Percentiles rank a stretch among this genome's conserved stretches.
Conservation (phyloP, 306 rosid species). For the Datisca glomerata region DNA sequence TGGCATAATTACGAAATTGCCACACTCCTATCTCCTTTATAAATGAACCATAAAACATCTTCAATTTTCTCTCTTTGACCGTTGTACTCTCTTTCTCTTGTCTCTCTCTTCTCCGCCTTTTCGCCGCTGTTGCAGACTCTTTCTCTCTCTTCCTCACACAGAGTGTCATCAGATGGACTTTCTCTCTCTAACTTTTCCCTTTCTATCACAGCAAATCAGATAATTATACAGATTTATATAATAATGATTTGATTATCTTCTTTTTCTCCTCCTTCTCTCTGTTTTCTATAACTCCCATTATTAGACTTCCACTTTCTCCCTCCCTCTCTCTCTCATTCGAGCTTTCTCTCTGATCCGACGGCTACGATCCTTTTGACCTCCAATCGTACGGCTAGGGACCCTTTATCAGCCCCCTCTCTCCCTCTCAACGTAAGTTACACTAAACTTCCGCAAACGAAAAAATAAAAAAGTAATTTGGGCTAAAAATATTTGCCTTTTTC, state of each 20-base stretch:
- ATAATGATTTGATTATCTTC: not conserved
- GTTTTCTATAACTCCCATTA: slow-evolving; percentile 26
- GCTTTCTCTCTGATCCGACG: slow-evolving; percentile 52
- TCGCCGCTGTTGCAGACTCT: slow-evolving; percentile 63
- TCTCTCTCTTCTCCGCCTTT: slow-evolving; percentile 29
- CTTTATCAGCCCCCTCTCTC: slow-evolving; percentile 35
- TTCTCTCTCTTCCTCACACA: slow-evolving; percentile 9
- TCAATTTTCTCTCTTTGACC: slow-evolving; percentile 77
- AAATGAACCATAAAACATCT: not conserved
- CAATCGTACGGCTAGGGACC: slow-evolving; percentile 55
- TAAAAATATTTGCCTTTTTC: slow-evolving; percentile 14
- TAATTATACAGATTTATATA: slow-evolving; percentile 2
- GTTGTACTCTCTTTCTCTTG: slow-evolving; percentile 34
- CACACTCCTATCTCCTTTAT: not conserved
- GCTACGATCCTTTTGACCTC: slow-evolving; percentile 49
- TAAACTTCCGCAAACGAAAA: slow-evolving; percentile 1
- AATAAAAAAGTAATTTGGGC: not conserved
- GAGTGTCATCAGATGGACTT: too few relatives aligned
- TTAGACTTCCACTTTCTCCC: slow-evolving; percentile 8
- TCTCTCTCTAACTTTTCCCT: slow-evolving; percentile 9
- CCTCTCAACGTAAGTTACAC: slow-evolving; percentile 52
- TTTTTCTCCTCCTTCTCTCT: slow-evolving; percentile 15
- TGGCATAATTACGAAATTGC: not conserved
- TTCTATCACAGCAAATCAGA: slow-evolving; percentile 3
- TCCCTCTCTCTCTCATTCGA: slow-evolving; percentile 6